phyloP scores from a whole-genome alignment of 257 asterid species.

The Paraleonurus japonicus region DNA sequence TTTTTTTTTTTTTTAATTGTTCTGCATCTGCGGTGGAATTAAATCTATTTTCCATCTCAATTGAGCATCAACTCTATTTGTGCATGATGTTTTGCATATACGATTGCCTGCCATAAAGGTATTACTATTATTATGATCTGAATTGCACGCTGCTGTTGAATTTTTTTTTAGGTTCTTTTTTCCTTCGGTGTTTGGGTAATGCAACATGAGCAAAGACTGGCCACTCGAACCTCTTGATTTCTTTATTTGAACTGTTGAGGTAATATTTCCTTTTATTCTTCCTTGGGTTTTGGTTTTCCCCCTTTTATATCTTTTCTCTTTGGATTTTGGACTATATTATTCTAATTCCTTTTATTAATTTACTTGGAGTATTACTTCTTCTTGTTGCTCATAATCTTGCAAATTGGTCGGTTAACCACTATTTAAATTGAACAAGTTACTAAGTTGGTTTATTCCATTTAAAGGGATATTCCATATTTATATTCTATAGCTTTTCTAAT shows the following conservation, averaged over 20 bases:
- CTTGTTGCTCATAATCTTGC: background rate
- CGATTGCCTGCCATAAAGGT: slow-evolving; percentile 11
- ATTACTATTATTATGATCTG: slow-evolving; percentile 30
- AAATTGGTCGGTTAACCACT: background rate
- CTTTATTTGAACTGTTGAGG: slow-evolving; percentile 95
- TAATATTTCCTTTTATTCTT: slow-evolving; percentile 29
- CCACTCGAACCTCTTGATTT: slow-evolving; percentile 93
- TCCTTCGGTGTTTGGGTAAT: slow-evolving; percentile 20
- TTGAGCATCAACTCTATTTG: slow-evolving; percentile 25
- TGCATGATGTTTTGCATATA: background rate
- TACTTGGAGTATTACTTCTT: background rate
- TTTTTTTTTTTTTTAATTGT: no score
- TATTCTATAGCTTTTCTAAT: background rate
- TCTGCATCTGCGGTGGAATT: no score
- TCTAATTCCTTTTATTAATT: background rate
- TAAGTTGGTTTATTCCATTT: slow-evolving; percentile 10
- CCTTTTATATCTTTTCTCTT: background rate
- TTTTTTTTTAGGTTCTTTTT: slow-evolving; percentile 19
- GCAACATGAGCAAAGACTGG: slow-evolving; percentile 67
- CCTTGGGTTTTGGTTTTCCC: slow-evolving; percentile 1
- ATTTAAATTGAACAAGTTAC: background rate
- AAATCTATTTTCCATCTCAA: no score
- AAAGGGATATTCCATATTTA: background rate
- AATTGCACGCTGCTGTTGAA: slow-evolving; percentile 22
- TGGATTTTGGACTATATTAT: slow-evolving; percentile 27